A percentile compares a stretch with the other conserved stretches of the same genome.
Evolutionary conservation across 164 flowering plant species (phyloP).

Genomic region (grape (Vitis vinifera)): ASM3070453v1 NC_081812.1:8418501-8419000

Average conservation of each 20-base stretch:
- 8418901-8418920: slow-evolving; percentile 4
- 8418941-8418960: slow-evolving; percentile 8
- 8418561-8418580: slow-evolving; percentile 8
- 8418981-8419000: not conserved
- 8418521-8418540: slow-evolving; percentile 12
- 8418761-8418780: not conserved
- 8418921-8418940: slow-evolving; percentile 25
- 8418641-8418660: slow-evolving; percentile 22
- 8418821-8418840: slow-evolving; percentile 4
- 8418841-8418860: slow-evolving; percentile 9
- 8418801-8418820: not conserved
- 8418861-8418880: slow-evolving; percentile 14
- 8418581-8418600: not conserved
- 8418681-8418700: slow-evolving; percentile 5
- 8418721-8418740: slow-evolving; percentile 3
- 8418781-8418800: not conserved
- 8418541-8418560: slow-evolving; percentile 45
- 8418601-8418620: slow-evolving; percentile 10
- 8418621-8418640: slow-evolving; percentile 12
- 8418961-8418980: slow-evolving; percentile 17
- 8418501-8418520: slow-evolving; percentile 7
- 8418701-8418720: not conserved
- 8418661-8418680: slow-evolving; percentile 6
- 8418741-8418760: not conserved
- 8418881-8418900: not conserved